Percentiles rank a stretch among this genome's conserved stretches.
Conservation (phyloP, 2,329 filamentous ascomycete genomes). For the Sordariomycetes sp. region DNA sequence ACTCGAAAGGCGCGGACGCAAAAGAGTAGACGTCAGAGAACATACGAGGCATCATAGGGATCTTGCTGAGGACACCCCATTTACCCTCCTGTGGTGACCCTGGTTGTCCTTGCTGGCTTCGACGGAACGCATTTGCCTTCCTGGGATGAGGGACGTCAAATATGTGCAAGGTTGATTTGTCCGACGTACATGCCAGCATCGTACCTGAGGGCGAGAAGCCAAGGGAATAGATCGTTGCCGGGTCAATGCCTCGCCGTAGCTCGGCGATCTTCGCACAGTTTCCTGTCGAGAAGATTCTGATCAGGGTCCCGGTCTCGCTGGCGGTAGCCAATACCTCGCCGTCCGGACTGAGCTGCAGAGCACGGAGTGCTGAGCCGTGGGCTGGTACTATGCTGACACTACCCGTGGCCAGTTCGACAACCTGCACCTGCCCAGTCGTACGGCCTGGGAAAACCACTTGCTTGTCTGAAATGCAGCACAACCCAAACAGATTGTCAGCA, state of each 20-base stretch:
- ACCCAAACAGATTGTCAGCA: slow-evolving; percentile 69
- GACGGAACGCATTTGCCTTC: slow-evolving; percentile 20
- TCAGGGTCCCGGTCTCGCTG: slow-evolving; percentile 81
- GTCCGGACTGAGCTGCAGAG: slow-evolving; percentile 70
- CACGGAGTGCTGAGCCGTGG: slow-evolving; percentile 70
- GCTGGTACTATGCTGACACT: slow-evolving; percentile 92
- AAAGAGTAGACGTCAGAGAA: slow-evolving; percentile 90
- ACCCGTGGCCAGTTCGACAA: slow-evolving; percentile 67
- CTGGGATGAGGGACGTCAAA: slow-evolving; percentile 69
- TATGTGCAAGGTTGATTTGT: slow-evolving; percentile 92
- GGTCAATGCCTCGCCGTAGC: slow-evolving; percentile 80
- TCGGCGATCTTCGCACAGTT: slow-evolving; percentile 78
- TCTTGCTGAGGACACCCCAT: slow-evolving; percentile 77
- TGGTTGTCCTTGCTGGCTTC: slow-evolving; percentile 20
- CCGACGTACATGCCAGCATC: slow-evolving; percentile 83
- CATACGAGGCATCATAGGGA: slow-evolving; percentile 75
- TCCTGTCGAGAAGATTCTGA: slow-evolving; percentile 74
- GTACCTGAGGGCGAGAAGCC: slow-evolving; percentile 76
- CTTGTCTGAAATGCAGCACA: slow-evolving; percentile 68
- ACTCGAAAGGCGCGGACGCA: slow-evolving; percentile 70
- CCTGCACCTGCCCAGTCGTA: slow-evolving; percentile 77
- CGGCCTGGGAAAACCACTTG: slow-evolving; percentile 80
- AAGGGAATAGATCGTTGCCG: slow-evolving; percentile 77
- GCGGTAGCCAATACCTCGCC: slow-evolving; percentile 80
- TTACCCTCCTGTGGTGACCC: slow-evolving; percentile 46